A percentile compares a stretch with the other conserved stretches of the same genome.
These are phyloP conservation scores for Irpex sp. DNA, from an alignment of 1,284 basidiomycete genomes.

Conservation along the genomic window DNA sequence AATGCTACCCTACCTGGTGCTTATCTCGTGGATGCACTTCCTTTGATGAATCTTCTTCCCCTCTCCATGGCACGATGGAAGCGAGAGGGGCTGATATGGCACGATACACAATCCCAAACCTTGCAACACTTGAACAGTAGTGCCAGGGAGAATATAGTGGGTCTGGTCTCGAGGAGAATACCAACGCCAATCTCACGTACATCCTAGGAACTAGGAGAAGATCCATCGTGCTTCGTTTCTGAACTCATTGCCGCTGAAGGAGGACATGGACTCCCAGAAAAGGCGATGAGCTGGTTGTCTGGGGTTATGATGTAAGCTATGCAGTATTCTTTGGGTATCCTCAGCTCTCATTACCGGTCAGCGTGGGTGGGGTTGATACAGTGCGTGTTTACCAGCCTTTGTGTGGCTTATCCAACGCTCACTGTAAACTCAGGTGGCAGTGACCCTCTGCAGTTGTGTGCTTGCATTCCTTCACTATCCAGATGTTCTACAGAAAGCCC, in stretches of 20 bases:
- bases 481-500: constrained; percentile 1
- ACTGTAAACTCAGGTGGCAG: neutral
- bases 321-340: neutral
- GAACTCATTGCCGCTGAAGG: neutral
- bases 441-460: neutral
- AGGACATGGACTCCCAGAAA: neutral
- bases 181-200: too few relatives aligned
- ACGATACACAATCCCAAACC: constrained; percentile 3
- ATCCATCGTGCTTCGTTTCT: neutral
- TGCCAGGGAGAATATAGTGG: neutral
- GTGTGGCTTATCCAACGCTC: neutral
- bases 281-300: neutral
- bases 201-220: neutral
- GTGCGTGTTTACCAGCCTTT: neutral
- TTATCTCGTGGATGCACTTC: neutral
- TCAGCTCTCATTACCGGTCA: neutral
- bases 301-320: neutral
- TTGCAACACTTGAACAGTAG: neutral
- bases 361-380: neutral
- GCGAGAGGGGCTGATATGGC: constrained; percentile 7
- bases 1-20: neutral
- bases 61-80: constrained; percentile 9
- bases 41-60: constrained; percentile 8
- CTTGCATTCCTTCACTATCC: constrained; percentile 2
- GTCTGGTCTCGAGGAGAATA: neutral